phyloP scores from a whole-genome alignment of 2,329 filamentous ascomycete genomes.

The Coleophoma crateriformis region DNA sequence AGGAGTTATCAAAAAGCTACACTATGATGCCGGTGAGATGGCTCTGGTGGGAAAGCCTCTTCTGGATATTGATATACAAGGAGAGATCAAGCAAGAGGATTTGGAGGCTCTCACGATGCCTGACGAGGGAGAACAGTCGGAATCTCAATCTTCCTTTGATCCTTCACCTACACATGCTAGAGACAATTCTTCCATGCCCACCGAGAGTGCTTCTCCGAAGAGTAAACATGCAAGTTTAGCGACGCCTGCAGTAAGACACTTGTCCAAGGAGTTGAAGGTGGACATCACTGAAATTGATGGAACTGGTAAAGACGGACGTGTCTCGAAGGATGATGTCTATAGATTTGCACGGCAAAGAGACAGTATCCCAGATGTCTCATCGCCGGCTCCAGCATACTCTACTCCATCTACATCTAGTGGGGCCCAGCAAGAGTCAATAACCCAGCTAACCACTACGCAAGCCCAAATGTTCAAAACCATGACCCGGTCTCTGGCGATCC shows the following conservation, averaged over 20 bases:
- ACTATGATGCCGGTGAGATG: slow-evolving; percentile 95
- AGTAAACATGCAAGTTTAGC: slow-evolving; percentile 71
- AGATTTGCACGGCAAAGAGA: slow-evolving; percentile 56
- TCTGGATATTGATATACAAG: slow-evolving; percentile 90
- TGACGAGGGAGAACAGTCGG: slow-evolving; percentile 13
- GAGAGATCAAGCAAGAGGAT: slow-evolving; percentile 63
- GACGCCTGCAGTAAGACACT: slow-evolving; percentile 85
- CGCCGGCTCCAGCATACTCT: slow-evolving; percentile 8
- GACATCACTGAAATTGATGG: slow-evolving; percentile 75
- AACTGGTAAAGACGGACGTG: slow-evolving; percentile 84
- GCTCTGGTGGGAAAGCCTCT: slow-evolving; percentile 91
- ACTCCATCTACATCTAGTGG: slow-evolving; percentile 13
- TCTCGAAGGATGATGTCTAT: slow-evolving; percentile 88
- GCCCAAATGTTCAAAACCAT: slow-evolving; percentile 96
- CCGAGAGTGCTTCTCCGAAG: slow-evolving; percentile 6
- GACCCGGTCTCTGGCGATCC: slow-evolving; percentile 85
- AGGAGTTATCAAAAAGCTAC: slow-evolving; percentile 90
- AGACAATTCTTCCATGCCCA: neutral
- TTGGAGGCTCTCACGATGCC: slow-evolving; percentile 32
- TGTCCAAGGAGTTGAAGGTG: slow-evolving; percentile 74
- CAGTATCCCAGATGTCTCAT: slow-evolving; percentile 20
- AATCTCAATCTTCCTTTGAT: slow-evolving; percentile 7
- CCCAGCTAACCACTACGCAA: slow-evolving; percentile 73
- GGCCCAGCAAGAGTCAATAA: slow-evolving; percentile 60
- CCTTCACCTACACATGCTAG: slow-evolving; percentile 1